phyloP scores from a whole-genome alignment of 192 early-diverging fungal species.

The Entomortierella chlamydospora region DNA sequence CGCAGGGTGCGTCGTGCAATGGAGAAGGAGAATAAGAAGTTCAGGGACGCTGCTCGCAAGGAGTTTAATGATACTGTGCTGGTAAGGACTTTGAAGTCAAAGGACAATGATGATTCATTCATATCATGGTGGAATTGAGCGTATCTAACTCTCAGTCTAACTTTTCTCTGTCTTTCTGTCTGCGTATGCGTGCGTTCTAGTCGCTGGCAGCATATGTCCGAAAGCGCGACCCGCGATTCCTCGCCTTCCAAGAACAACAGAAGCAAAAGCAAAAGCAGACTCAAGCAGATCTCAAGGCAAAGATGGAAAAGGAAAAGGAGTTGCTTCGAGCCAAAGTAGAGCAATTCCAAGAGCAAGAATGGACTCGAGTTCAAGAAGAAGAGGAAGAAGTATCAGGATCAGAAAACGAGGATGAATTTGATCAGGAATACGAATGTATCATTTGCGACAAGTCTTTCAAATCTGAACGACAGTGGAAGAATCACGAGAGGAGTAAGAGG shows the following conservation, averaged over 20 bases:
- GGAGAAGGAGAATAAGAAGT: constrained; percentile 93
- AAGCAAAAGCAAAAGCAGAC: constrained; percentile 64
- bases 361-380: constrained; percentile 70
- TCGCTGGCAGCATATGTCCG: constrained; percentile 80
- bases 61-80: constrained; percentile 81
- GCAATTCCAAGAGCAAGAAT: constrained; percentile 76
- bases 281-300: constrained; percentile 69
- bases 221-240: constrained; percentile 92
- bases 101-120: too few species aligned
- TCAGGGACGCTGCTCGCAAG: constrained; percentile 76
- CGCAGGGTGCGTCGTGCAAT: constrained; percentile 82
- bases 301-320: constrained; percentile 68
- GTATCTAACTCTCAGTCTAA: too few species aligned
- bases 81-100: constrained; percentile 61
- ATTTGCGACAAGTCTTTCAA: constrained; percentile 93
- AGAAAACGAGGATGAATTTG: constrained; percentile 52
- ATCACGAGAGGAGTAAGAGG: constrained; percentile 89
- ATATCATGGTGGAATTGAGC: too few species aligned
- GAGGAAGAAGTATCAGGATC: constrained; percentile 35
- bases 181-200: too few species aligned
- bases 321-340: constrained; percentile 61
- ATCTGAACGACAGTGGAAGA: constrained; percentile 79
- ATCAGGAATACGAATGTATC: constrained; percentile 82
- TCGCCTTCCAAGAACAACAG: constrained; percentile 69
- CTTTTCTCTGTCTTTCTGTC: too few species aligned